These are phyloP conservation scores for Paraphoma sp. DNA, from an alignment of 2,329 filamentous ascomycete genomes.

Conservation along the genomic window DNA sequence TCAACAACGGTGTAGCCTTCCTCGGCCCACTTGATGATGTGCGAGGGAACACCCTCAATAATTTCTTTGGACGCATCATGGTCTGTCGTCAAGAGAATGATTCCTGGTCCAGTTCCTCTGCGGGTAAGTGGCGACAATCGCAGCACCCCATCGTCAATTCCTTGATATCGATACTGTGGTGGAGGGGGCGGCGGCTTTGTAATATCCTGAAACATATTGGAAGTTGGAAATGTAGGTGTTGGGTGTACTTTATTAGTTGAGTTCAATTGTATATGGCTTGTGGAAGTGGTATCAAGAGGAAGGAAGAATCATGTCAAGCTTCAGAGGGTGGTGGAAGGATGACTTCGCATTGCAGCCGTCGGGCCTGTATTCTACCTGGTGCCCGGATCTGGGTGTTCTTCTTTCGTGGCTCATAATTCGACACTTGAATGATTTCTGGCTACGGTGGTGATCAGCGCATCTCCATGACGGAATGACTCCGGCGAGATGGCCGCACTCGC, in stretches of 20 bases:
- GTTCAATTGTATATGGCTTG: too few species aligned
- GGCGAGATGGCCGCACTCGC: neutral
- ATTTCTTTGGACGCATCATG: constrained; percentile 17
- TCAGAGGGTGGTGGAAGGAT: too few species aligned
- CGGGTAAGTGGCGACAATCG: constrained; percentile 11
- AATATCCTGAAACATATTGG: constrained; percentile 3
- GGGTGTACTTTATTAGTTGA: too few species aligned
- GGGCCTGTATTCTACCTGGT: too few species aligned
- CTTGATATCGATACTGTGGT: neutral
- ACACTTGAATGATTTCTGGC: too few species aligned
- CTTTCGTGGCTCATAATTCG: too few species aligned
- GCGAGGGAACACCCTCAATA: constrained; percentile 17
- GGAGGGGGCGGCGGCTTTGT: constrained; percentile 5
- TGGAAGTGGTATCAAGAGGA: too few species aligned
- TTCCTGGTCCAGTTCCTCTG: constrained; percentile 11
- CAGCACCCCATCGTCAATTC: constrained; percentile 5
- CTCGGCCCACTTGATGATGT: constrained; percentile 68
- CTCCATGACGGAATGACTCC: neutral
- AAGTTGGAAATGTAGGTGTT: too few species aligned
- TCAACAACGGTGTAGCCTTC: constrained; percentile 59
- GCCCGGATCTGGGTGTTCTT: too few species aligned
- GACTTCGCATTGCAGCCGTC: too few species aligned
- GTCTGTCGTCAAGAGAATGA: constrained; percentile 13
- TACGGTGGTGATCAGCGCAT: neutral
- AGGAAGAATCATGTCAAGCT: too few species aligned